phyloP scores from a whole-genome alignment of 176 grass and related monocot species.

The Microstegium vimineum region DNA sequence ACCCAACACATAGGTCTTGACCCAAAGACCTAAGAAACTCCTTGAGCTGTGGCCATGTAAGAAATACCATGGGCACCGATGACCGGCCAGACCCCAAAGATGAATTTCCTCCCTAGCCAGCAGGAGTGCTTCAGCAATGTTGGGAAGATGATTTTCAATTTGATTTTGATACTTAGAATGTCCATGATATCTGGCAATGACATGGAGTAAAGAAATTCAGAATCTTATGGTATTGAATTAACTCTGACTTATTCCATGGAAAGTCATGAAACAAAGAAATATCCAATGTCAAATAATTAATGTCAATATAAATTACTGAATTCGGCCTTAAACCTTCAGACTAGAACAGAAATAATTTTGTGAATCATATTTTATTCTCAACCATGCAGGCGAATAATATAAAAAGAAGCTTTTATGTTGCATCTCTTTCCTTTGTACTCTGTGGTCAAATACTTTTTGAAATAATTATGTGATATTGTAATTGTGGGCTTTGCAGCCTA shows the following conservation, averaged over 20 bases:
- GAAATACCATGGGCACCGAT: neutral
- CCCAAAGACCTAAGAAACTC: neutral
- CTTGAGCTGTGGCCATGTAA: neutral
- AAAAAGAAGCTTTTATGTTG: neutral
- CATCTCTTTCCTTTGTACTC: neutral
- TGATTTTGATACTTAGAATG: neutral
- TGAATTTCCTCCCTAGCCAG: neutral
- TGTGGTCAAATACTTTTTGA: neutral
- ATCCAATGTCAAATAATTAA: neutral
- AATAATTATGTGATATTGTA: constrained; percentile 13
- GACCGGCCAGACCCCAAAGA: neutral
- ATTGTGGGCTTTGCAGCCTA: constrained; percentile 47
- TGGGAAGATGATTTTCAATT: neutral
- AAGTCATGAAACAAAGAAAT: neutral
- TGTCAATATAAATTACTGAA: neutral
- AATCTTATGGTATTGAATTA: neutral
- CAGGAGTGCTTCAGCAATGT: neutral
- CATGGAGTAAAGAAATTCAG: neutral
- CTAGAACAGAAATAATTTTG: neutral
- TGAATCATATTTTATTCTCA: neutral
- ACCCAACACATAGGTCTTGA: neutral
- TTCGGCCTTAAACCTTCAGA: constrained; percentile 4
- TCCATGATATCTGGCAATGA: neutral
- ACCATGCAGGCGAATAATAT: neutral
- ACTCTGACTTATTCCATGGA: neutral